Percentiles rank a stretch among this genome's conserved stretches.
These are phyloP conservation scores for Diaporthe sp. DNA, from an alignment of 2,329 filamentous ascomycete species.

Conservation along the genomic window DNA sequence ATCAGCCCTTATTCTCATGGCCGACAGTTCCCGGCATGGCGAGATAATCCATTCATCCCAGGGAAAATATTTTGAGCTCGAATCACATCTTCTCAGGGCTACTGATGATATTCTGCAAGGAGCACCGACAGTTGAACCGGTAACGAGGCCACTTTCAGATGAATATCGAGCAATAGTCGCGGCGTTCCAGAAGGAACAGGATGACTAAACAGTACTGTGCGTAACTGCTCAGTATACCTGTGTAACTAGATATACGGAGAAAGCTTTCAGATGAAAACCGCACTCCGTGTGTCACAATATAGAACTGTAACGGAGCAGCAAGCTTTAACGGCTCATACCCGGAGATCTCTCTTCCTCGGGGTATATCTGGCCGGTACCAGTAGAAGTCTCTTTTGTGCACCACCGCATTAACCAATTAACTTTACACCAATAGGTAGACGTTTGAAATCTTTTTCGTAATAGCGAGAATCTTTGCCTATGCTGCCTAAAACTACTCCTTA, in stretches of 20 bases:
- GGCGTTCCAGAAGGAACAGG: neutral
- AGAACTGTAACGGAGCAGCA: too few relatives aligned
- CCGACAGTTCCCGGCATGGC: neutral
- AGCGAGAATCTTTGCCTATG: too few relatives aligned
- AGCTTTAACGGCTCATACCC: too few relatives aligned
- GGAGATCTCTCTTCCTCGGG: too few relatives aligned
- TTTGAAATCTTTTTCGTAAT: too few relatives aligned
- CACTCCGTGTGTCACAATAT: neutral
- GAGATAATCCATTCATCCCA: slow-evolving; percentile 1
- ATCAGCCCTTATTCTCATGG: slow-evolving; percentile 17
- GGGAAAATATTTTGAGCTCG: slow-evolving; percentile 18
- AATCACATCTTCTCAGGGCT: slow-evolving; percentile 4
- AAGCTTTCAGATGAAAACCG: neutral
- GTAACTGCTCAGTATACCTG: neutral
- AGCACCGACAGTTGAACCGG: neutral
- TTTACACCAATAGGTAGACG: too few relatives aligned
- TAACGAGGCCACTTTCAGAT: neutral
- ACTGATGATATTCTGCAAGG: neutral
- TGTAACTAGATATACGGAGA: neutral
- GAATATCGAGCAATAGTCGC: neutral
- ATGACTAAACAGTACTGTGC: neutral
- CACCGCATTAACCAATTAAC: too few relatives aligned
- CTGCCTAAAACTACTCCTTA: too few relatives aligned
- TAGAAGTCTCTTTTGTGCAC: too few relatives aligned
- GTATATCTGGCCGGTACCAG: too few relatives aligned